These are phyloP conservation scores for Zymoseptoria crescenta DNA, from an alignment of 2,329 filamentous ascomycete genomes.

Conservation along the genomic window DNA sequence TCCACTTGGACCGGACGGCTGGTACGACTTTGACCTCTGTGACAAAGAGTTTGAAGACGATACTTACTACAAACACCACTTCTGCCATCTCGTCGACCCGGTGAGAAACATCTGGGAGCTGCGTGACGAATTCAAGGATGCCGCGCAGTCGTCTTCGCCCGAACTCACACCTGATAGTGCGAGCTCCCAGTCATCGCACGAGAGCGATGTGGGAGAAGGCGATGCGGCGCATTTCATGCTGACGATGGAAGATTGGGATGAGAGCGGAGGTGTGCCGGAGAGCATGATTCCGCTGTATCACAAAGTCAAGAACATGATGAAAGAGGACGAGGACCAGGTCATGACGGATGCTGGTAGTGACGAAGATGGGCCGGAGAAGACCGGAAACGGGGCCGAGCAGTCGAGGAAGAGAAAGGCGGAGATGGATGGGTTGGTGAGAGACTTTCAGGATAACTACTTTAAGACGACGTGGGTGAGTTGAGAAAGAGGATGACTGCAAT, in stretches of 20 bases:
- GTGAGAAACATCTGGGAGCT: slow-evolving; percentile 9
- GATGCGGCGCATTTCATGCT: slow-evolving; percentile 16
- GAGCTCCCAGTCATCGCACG: slow-evolving; percentile 30
- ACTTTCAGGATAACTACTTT: background rate
- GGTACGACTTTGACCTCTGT: background rate
- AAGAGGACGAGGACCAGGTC: slow-evolving; percentile 9
- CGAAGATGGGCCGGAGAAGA: slow-evolving; percentile 1
- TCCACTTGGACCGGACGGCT: background rate
- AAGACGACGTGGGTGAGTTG: background rate
- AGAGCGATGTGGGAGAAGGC: slow-evolving; percentile 36
- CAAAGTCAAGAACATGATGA: slow-evolving; percentile 16
- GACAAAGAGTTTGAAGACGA: background rate
- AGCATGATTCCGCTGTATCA: slow-evolving; percentile 17
- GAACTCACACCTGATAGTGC: slow-evolving; percentile 23
- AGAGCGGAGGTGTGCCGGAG: slow-evolving; percentile 10
- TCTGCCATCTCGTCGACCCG: slow-evolving; percentile 8
- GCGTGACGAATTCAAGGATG: slow-evolving; percentile 7
- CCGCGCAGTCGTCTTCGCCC: slow-evolving; percentile 12
- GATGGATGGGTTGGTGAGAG: background rate
- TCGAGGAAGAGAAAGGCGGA: slow-evolving; percentile 17
- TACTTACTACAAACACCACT: background rate
- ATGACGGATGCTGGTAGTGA: slow-evolving; percentile 8
- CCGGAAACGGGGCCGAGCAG: background rate
- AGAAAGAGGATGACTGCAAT: background rate
- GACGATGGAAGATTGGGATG: slow-evolving; percentile 14